Percentiles rank a stretch among this genome's conserved stretches.
Conservation (phyloP, 202 grass and related monocot genomes). For the Panicum virgatum region DNA sequence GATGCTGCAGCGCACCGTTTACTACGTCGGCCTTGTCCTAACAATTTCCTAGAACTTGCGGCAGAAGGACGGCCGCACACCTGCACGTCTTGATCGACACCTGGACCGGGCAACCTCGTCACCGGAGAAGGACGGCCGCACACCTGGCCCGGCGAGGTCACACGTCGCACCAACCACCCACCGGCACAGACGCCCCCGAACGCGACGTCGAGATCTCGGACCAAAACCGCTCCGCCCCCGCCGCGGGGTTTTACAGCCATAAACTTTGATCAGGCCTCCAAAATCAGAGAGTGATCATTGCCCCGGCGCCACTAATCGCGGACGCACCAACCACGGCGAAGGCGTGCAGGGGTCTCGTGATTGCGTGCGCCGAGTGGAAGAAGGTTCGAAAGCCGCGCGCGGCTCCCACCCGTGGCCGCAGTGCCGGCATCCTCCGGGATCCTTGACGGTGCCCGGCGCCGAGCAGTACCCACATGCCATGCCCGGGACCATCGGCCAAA, state of each 20-base stretch:
- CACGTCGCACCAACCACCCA: slow-evolving; percentile 9
- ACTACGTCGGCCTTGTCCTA: not conserved
- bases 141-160: slow-evolving; percentile 30
- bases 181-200: not conserved
- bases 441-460: not conserved
- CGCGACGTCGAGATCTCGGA: not conserved
- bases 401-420: not conserved
- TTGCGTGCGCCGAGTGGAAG: not conserved
- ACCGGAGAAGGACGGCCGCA: slow-evolving; percentile 6
- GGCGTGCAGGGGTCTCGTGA: not conserved
- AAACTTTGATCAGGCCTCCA: not conserved
- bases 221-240: not conserved
- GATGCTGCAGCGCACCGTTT: not conserved
- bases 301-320: not conserved
- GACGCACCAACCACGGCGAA: not conserved
- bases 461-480: not conserved
- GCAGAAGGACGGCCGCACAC: too few relatives aligned
- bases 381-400: not conserved
- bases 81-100: slow-evolving; percentile 28
- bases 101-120: not conserved
- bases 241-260: not conserved
- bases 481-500: not conserved
- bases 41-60: not conserved
- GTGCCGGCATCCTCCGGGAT: not conserved
- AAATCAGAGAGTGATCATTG: not conserved